phyloP scores from a whole-genome alignment of 2,329 filamentous ascomycete species.

The Rhynchosporium graminicola region DNA sequence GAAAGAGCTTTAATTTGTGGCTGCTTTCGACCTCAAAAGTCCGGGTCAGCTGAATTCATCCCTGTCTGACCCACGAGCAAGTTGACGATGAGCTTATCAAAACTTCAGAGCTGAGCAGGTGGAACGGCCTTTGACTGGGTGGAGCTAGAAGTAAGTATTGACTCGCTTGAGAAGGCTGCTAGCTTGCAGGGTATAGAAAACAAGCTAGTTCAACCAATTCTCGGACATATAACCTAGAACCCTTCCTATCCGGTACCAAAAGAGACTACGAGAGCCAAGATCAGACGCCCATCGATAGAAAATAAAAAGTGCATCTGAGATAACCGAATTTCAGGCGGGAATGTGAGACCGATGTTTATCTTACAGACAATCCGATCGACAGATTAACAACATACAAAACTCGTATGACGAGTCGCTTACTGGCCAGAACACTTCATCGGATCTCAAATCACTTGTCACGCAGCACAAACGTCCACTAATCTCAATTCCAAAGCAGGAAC shows the following conservation, averaged over 20 bases:
- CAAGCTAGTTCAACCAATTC: too few relatives aligned
- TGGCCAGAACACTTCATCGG: too few relatives aligned
- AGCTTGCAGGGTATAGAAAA: too few relatives aligned
- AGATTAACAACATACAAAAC: not conserved
- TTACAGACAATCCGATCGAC: not conserved
- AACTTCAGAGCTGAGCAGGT: not conserved
- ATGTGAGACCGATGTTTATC: too few relatives aligned
- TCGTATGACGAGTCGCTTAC: not conserved
- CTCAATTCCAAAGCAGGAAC: not conserved
- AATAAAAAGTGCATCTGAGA: too few relatives aligned
- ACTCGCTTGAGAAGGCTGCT: too few relatives aligned
- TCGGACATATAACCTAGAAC: not conserved
- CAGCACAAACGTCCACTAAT: slow-evolving; percentile 1
- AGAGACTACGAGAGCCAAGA: not conserved
- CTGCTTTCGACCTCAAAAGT: not conserved
- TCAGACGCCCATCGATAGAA: too few relatives aligned
- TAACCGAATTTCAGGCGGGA: too few relatives aligned
- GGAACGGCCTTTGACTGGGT: not conserved
- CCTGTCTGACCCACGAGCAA: not conserved
- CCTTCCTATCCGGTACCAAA: not conserved
- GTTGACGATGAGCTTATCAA: not conserved
- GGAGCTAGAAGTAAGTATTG: not conserved
- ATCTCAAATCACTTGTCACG: not conserved
- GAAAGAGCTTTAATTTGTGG: not conserved
- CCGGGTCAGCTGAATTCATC: slow-evolving; percentile 1